A percentile compares a stretch with the other conserved stretches of the same genome.
These are phyloP conservation scores for Debaryomyces sp. DNA, from an alignment of 1,139 yeast species.

Conservation along the genomic window DNA sequence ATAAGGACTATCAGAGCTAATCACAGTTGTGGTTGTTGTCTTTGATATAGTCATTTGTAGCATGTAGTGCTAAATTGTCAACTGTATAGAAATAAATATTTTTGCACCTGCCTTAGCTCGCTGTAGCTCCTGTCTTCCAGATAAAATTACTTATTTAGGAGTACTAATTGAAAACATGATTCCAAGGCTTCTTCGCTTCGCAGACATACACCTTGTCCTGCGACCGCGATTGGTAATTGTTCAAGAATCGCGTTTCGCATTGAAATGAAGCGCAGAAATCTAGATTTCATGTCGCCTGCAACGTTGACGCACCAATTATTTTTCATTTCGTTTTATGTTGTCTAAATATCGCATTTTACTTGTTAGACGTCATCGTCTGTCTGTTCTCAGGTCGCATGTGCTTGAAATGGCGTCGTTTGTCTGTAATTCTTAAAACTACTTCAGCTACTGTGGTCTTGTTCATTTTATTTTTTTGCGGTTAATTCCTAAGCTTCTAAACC, in stretches of 20 bases:
- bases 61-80: neutral
- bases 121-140: neutral
- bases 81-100: slow-evolving; percentile 4
- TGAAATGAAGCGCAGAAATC: slow-evolving; percentile 1
- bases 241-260: slow-evolving; percentile 2
- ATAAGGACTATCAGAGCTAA: neutral
- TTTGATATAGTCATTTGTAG: neutral
- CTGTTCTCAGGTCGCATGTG: neutral
- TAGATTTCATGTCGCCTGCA: slow-evolving; percentile 1
- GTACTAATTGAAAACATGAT: neutral
- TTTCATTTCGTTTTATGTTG: neutral
- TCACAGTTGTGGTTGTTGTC: neutral
- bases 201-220: neutral
- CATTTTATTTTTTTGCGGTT: too few relatives aligned
- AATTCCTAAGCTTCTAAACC: neutral
- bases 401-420: neutral
- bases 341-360: neutral
- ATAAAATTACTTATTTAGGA: slow-evolving; percentile 3
- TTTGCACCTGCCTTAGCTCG: neutral
- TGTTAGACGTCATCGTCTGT: neutral
- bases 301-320: neutral
- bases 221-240: neutral
- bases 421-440: neutral
- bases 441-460: neutral
- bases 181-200: neutral